A percentile compares a stretch with the other conserved stretches of the same genome.
These are phyloP conservation scores for Saposhnikovia divaricata DNA, from an alignment of 129 eudicot species.

Conservation along the genomic window DNA sequence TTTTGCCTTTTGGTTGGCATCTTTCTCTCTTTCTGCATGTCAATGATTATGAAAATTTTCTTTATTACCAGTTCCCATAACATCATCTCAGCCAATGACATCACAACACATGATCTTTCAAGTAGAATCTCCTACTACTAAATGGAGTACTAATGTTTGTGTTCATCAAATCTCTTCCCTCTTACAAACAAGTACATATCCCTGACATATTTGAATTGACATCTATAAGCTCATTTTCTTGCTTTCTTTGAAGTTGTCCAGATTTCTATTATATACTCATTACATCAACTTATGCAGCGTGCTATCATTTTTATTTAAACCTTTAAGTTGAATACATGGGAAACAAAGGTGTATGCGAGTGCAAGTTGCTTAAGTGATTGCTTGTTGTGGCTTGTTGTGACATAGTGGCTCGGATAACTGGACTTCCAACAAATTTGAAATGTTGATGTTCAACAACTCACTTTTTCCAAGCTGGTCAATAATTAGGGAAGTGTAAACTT, in stretches of 20 bases:
- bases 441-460: too few species aligned
- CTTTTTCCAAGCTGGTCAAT: too few species aligned
- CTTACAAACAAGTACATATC: slow-evolving; percentile 42
- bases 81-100: slow-evolving; percentile 9
- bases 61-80: slow-evolving; percentile 34
- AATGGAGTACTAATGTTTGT: slow-evolving; percentile 13
- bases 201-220: slow-evolving; percentile 37
- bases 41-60: slow-evolving; percentile 11
- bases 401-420: too few species aligned
- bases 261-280: too few species aligned
- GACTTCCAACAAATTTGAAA: too few species aligned
- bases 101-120: slow-evolving; percentile 30
- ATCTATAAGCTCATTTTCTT: slow-evolving; percentile 24
- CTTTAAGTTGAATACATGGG: too few species aligned
- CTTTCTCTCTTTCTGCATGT: not conserved
- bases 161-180: slow-evolving; percentile 23
- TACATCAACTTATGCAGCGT: too few species aligned
- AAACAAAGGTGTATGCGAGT: too few species aligned
- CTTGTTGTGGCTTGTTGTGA: too few species aligned
- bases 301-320: too few species aligned
- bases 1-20: slow-evolving; percentile 22
- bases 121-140: slow-evolving; percentile 13
- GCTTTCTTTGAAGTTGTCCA: slow-evolving; percentile 8
- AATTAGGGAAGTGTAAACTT: too few species aligned
- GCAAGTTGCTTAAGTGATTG: too few species aligned